A percentile compares a stretch with the other conserved stretches of the same genome.
phyloP scores from a whole-genome alignment of 139 green algal genomes.

The Axilococcus clingmanii region DNA sequence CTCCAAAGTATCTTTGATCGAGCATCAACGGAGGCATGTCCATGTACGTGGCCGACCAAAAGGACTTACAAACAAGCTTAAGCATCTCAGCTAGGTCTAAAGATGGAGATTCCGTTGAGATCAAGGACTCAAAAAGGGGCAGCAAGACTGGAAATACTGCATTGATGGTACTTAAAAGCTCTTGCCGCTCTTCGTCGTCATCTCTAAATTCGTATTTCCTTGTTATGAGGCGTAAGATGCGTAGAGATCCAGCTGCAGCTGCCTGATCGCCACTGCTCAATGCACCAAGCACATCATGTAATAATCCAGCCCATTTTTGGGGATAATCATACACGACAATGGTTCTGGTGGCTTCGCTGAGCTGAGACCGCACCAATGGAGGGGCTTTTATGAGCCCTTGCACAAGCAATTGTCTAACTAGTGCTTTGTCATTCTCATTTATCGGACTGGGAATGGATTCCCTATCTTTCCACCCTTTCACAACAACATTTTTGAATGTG shows the following conservation, averaged over 20 bases:
- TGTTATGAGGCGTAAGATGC: conserved; percentile 69
- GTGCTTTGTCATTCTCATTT: conserved; percentile 55
- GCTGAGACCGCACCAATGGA: conserved; percentile 56
- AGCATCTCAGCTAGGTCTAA: conserved; percentile 52
- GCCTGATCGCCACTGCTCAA: conserved; percentile 41
- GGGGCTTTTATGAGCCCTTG: conserved; percentile 28
- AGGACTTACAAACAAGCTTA: conserved; percentile 82
- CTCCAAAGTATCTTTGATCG: conserved; percentile 51
- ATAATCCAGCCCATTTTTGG: conserved; percentile 69
- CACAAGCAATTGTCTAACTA: conserved; percentile 42
- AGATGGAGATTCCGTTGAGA: conserved; percentile 2
- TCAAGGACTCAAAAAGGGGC: conserved; percentile 21
- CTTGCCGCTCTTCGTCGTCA: conserved; percentile 53
- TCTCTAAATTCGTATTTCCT: conserved; percentile 97
- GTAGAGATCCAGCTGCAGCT: conserved; percentile 66
- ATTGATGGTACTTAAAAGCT: conserved; percentile 38
- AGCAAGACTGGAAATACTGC: conserved; percentile 22
- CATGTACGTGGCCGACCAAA: conserved; percentile 86
- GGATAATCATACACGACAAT: conserved; percentile 84
- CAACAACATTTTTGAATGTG: conserved; percentile 89
- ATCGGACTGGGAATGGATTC: conserved; percentile 24
- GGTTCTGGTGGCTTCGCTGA: conserved; percentile 74
- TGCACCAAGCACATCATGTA: conserved; percentile 14
- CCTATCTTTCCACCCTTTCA: conserved; percentile 59
- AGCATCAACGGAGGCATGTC: conserved; percentile 67